Evolutionary conservation across 257 asterid species (phyloP).

Genomic region (Cynanchum wilfordii): DNA sequence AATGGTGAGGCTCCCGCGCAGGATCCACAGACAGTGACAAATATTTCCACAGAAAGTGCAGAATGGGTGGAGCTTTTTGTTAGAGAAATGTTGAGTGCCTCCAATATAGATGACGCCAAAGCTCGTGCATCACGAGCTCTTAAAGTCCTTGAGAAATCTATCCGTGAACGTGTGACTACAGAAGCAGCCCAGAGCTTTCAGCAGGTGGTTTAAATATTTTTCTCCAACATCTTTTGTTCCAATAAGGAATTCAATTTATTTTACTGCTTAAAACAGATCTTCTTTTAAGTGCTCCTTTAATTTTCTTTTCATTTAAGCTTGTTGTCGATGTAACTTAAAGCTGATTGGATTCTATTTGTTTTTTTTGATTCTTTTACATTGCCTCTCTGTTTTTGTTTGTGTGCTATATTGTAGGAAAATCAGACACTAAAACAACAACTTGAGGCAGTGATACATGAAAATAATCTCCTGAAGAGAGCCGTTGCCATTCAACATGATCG

Average conservation of each 20-base stretch:
- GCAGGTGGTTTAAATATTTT: slow-evolving; percentile 42
- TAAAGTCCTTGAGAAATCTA: slow-evolving; percentile 41
- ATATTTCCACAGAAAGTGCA: slow-evolving; percentile 25
- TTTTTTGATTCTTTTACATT: not conserved
- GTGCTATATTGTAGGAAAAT: slow-evolving; percentile 49
- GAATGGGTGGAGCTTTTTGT: slow-evolving; percentile 47
- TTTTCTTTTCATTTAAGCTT: not conserved
- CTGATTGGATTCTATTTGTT: not conserved
- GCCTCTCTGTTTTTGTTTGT: not conserved
- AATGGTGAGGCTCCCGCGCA: slow-evolving; percentile 34
- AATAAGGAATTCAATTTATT: not conserved
- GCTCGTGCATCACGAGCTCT: slow-evolving; percentile 43
- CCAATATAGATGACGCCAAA: slow-evolving; percentile 43
- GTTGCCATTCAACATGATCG: slow-evolving; percentile 82
- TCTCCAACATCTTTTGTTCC: not conserved
- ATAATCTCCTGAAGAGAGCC: slow-evolving; percentile 65
- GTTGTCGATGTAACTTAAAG: not conserved
- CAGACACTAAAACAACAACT: slow-evolving; percentile 65
- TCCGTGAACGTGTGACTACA: slow-evolving; percentile 37
- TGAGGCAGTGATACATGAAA: slow-evolving; percentile 66
- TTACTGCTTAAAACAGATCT: not conserved
- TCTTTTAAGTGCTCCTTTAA: not conserved
- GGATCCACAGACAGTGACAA: slow-evolving; percentile 24
- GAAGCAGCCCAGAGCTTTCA: slow-evolving; percentile 55
- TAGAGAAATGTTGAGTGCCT: slow-evolving; percentile 42